Evolutionary conservation across 306 rosid species (phyloP).

Genomic region (Rosa persica): DNA sequence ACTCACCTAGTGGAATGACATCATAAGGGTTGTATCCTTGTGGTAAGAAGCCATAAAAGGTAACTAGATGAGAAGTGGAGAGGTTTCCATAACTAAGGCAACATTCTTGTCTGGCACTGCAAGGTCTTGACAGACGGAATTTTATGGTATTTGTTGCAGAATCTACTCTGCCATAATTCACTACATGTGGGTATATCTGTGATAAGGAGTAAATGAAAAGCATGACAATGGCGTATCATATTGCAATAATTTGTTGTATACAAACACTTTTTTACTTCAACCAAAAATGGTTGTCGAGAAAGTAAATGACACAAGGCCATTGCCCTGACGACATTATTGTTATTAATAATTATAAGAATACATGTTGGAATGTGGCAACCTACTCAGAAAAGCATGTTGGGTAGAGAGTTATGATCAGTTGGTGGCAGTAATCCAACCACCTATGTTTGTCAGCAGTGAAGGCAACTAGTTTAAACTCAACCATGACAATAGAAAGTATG

Average conservation of each 20-base stretch:
- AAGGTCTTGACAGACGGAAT: constrained; percentile 80
- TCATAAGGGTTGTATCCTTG: constrained; percentile 80
- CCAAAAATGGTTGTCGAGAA: background rate
- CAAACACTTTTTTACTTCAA: background rate
- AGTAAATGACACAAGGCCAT: constrained; percentile 5
- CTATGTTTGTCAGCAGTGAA: constrained; percentile 6
- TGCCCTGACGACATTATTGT: background rate
- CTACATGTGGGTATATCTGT: constrained; percentile 76
- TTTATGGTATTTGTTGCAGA: constrained; percentile 65
- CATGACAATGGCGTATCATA: constrained; percentile 14
- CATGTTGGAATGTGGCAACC: constrained; percentile 8
- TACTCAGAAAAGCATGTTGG: constrained; percentile 6
- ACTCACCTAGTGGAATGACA: constrained; percentile 70
- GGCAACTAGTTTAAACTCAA: constrained; percentile 24
- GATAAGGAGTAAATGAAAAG: constrained; percentile 30
- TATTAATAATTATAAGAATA: background rate
- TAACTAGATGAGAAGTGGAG: constrained; percentile 68
- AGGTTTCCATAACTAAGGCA: constrained; percentile 76
- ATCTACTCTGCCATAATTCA: constrained; percentile 75
- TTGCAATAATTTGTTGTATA: constrained; percentile 9
- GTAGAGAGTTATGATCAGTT: constrained; percentile 14
- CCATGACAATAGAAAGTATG: background rate
- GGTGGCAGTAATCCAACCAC: background rate
- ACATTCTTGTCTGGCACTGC: constrained; percentile 79
- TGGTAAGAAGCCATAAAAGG: constrained; percentile 83